Base-by-base conservation (phyloP, 2,329 filamentous ascomycete genomes). In the Fusarium sp. region DNA sequence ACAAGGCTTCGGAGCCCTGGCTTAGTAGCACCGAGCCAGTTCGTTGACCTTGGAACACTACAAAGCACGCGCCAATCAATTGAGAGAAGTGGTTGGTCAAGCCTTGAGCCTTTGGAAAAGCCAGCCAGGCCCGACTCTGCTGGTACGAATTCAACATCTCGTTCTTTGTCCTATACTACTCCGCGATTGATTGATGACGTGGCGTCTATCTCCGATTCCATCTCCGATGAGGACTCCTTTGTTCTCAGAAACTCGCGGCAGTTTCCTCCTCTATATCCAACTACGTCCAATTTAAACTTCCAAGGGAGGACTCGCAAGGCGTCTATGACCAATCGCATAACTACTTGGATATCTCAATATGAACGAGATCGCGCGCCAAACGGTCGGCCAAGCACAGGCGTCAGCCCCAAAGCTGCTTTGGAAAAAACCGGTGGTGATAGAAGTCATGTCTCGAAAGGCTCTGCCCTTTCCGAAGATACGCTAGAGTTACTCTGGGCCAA, bases 401-500 rank as follows among this genome's bases (percentile, higher is more conserved):
- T 45, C 7, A 58, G 53, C 15, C 34, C 41, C 2, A 51, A 52
- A 13, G 39, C 53, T 38, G 32, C 48, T 1, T 47, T 55, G 7
- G 61, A 62, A 35, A 53, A 46, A 19, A 38, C 50, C 19, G 63
- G 56, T 26, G 57, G 58, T 10, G 47, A 12, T 13, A 49, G 51
- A 22, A 65, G 70, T 29, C 60, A 63, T 11, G 29, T 31, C 15
- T 45, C 44, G 4, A 58, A 41, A 13, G 48, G 25, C 13, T 72
- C 70, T 7, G 62, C 49, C n/a, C 68, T 58, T 15, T 68, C 71
- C 1, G 70, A 74, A n/a, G 71, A 70, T 15, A 69, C 72, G 11
- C 58, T 77, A n/a, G 73, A 78, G 47, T 28, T 66, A 10, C 63
- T 77, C 5, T 78, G 76, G 76, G 66, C 72, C 22, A 65, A 72